Percentiles rank a stretch among this genome's conserved stretches.
Evolutionary conservation across 2,329 filamentous ascomycete species (phyloP).

Genomic region (Pleoardoris graminearum): DNA sequence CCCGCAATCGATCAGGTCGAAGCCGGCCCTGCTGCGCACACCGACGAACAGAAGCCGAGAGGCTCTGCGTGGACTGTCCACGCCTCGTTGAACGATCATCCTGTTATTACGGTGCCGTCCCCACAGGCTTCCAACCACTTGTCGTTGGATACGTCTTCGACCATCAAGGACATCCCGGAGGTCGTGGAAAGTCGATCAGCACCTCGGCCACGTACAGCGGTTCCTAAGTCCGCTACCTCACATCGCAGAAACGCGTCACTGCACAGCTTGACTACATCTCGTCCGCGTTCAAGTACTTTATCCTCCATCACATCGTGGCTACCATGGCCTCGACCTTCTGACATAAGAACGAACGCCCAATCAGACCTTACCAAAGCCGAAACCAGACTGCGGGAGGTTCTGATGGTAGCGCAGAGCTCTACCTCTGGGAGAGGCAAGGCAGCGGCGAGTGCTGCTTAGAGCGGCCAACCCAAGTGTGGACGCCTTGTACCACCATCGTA

Average conservation of each 20-base stretch:
- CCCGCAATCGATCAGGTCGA: constrained; percentile 27
- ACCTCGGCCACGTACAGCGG: constrained; percentile 17
- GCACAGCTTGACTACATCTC: constrained; percentile 24
- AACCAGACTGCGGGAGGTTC: constrained; percentile 35
- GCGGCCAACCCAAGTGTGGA: too few relatives aligned
- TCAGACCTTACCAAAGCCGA: constrained; percentile 39
- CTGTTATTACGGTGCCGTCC: constrained; percentile 37
- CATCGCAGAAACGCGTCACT: constrained; percentile 32
- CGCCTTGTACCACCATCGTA: neutral
- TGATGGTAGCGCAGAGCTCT: constrained; percentile 29
- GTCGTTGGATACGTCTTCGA: constrained; percentile 37
- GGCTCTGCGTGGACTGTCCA: constrained; percentile 36
- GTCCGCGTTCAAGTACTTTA: constrained; percentile 32
- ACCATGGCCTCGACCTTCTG: constrained; percentile 36
- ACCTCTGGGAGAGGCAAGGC: constrained; percentile 31
- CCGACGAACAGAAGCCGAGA: constrained; percentile 16
- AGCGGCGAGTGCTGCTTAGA: constrained; percentile 19
- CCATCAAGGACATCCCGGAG: constrained; percentile 27
- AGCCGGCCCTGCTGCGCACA: constrained; percentile 14
- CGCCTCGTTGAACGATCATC: constrained; percentile 29
- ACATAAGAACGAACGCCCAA: constrained; percentile 18
- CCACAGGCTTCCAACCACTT: constrained; percentile 43
- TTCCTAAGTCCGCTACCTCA: constrained; percentile 5
- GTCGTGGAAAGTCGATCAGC: constrained; percentile 10
- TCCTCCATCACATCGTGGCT: constrained; percentile 41